phyloP scores from a whole-genome alignment of 2,329 filamentous ascomycete species.

The Orbilia brochopaga region DNA sequence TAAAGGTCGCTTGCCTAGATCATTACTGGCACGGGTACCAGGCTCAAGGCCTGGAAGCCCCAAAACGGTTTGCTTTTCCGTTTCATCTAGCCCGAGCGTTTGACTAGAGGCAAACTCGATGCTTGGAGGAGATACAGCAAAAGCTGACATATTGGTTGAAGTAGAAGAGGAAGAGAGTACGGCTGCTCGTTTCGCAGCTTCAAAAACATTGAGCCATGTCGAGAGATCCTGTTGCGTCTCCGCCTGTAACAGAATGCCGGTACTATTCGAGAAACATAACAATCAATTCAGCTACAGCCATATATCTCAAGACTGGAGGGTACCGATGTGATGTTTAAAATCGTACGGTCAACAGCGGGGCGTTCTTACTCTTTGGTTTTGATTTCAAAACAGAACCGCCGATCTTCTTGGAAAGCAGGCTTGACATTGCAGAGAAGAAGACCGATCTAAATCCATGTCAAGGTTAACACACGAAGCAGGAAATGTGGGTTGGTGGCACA shows the following conservation, averaged over 20 bases:
- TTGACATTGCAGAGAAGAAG: constrained; percentile 92
- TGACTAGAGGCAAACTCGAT: constrained; percentile 87
- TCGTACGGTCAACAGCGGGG: neutral
- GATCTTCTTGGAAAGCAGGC: constrained; percentile 87
- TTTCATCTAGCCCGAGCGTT: constrained; percentile 61
- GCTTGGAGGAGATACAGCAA: constrained; percentile 84
- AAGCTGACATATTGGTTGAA: constrained; percentile 77
- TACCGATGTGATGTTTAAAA: too few relatives aligned
- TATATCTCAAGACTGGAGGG: too few relatives aligned
- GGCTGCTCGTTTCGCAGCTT: constrained; percentile 89
- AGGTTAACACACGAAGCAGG: neutral
- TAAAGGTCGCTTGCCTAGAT: constrained; percentile 70
- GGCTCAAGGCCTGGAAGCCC: constrained; percentile 62
- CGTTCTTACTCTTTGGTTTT: constrained; percentile 84
- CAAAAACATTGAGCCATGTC: constrained; percentile 92
- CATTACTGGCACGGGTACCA: constrained; percentile 58
- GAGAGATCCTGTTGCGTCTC: constrained; percentile 92
- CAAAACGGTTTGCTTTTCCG: constrained; percentile 65
- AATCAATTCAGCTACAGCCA: neutral
- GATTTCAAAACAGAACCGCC: constrained; percentile 95
- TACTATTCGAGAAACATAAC: constrained; percentile 20
- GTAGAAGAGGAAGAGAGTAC: constrained; percentile 68
- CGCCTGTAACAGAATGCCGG: constrained; percentile 82
- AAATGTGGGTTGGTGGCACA: neutral
- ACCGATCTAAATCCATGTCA: constrained; percentile 67